phyloP scores from a whole-genome alignment of 495 filamentous ascomycete genomes.

The Evernia prunastri region DNA sequence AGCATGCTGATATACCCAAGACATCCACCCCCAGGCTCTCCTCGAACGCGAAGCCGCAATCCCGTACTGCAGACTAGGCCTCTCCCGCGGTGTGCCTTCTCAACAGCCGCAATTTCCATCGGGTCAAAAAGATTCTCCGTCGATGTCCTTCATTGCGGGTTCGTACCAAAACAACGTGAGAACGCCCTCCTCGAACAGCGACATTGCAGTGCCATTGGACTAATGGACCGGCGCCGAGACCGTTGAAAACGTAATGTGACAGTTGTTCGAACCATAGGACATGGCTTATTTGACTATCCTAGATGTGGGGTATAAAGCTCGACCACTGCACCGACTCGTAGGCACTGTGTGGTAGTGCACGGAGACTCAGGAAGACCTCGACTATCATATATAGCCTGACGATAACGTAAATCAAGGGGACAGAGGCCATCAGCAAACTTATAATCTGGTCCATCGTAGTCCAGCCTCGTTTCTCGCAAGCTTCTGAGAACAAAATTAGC shows the following conservation, averaged over 20 bases:
- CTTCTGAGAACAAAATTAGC: neutral
- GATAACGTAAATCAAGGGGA: neutral
- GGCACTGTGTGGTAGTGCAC: slow-evolving; percentile 9
- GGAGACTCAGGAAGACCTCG: slow-evolving; percentile 20
- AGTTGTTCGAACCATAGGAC: no score
- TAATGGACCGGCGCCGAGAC: no score
- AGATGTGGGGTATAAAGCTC: slow-evolving; percentile 26
- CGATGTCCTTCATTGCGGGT: neutral
- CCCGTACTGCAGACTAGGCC: no score
- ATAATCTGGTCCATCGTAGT: neutral
- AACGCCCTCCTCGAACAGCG: no score
- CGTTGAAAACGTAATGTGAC: no score
- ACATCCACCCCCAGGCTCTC: no score
- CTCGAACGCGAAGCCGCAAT: no score
- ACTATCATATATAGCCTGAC: slow-evolving; percentile 20
- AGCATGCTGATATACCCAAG: no score
- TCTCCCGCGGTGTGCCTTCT: neutral
- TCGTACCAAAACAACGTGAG: no score
- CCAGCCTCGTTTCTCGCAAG: rapidly evolving
- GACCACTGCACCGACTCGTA: slow-evolving; percentile 20
- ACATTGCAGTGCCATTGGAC: no score
- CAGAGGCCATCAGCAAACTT: rapidly evolving
- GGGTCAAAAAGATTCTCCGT: neutral
- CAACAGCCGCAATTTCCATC: neutral
- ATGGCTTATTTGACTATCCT: neutral